Conservation (phyloP, 495 filamentous ascomycete species). For the Halenospora varia region DNA sequence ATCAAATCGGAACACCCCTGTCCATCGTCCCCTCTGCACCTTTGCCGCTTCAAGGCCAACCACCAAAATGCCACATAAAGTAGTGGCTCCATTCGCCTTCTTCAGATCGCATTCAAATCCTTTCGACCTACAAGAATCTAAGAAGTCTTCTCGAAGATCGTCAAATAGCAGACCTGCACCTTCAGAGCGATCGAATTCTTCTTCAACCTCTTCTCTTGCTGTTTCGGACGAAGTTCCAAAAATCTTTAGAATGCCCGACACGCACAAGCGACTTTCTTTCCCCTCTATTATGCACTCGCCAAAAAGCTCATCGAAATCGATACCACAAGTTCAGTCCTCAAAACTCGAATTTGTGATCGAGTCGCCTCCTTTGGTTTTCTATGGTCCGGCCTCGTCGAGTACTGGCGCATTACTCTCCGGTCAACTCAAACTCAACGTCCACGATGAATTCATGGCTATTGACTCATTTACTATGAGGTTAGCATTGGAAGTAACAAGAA, state of each 20-base stretch:
- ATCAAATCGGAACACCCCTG: no score
- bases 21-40: background rate
- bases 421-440: slow-evolving; percentile 68
- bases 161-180: slow-evolving; percentile 15
- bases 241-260: slow-evolving; percentile 32
- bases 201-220: slow-evolving; percentile 23
- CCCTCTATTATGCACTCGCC: slow-evolving; percentile 31
- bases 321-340: slow-evolving; percentile 33
- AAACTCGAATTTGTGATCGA: slow-evolving; percentile 76
- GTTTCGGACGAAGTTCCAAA: slow-evolving; percentile 6
- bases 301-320: slow-evolving; percentile 34
- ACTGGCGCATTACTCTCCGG: slow-evolving; percentile 87
- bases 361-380: slow-evolving; percentile 84
- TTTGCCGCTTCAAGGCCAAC: background rate
- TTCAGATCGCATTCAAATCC: slow-evolving; percentile 38
- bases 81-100: slow-evolving; percentile 47
- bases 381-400: slow-evolving; percentile 68
- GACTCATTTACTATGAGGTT: slow-evolving; percentile 68
- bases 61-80: slow-evolving; percentile 45
- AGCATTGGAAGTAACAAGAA: slow-evolving; percentile 60
- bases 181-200: slow-evolving; percentile 22
- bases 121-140: slow-evolving; percentile 25
- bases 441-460: slow-evolving; percentile 59
- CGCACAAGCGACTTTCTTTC: slow-evolving; percentile 41
- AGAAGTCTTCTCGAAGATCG: slow-evolving; percentile 17